Evolutionary conservation across 1,139 yeast genomes (phyloP).

Genomic region (Lodderomyces oxycetoniae): DNA sequence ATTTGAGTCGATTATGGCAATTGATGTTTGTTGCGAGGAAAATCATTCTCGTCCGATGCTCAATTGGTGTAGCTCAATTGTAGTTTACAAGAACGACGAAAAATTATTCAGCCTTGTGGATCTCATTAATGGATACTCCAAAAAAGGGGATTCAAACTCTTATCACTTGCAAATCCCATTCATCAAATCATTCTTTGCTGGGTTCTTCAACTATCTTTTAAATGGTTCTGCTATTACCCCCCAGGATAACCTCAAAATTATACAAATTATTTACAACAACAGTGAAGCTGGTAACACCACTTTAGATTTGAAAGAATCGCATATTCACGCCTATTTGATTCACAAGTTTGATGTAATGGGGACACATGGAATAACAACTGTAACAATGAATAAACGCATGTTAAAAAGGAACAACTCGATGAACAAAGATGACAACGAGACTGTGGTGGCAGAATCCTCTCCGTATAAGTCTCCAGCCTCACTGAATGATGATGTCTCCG

Average conservation of each 20-base stretch:
- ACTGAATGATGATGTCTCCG: too few relatives aligned
- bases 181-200: conserved; percentile 37
- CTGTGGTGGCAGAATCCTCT: conserved; percentile 39
- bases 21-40: conserved; percentile 17
- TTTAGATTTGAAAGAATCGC: conserved; percentile 16
- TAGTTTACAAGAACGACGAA: conserved; percentile 22
- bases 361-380: conserved; percentile 6
- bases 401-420: not conserved
- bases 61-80: conserved; percentile 33
- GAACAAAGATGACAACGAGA: conserved; percentile 35
- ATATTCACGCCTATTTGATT: conserved; percentile 25
- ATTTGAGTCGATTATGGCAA: conserved; percentile 28
- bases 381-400: not conserved
- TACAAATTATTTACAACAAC: conserved; percentile 28
- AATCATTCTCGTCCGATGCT: conserved; percentile 18
- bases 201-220: conserved; percentile 32
- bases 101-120: conserved; percentile 27
- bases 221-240: conserved; percentile 28
- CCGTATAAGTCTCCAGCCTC: conserved; percentile 23
- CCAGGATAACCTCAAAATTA: conserved; percentile 24
- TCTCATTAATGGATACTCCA: conserved; percentile 32
- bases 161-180: conserved; percentile 37
- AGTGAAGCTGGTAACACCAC: conserved; percentile 7
- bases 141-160: conserved; percentile 13
- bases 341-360: conserved; percentile 23